These are phyloP conservation scores for Lathyrus oleraceus DNA, from an alignment of 306 rosid species.

Conservation along the genomic window DNA sequence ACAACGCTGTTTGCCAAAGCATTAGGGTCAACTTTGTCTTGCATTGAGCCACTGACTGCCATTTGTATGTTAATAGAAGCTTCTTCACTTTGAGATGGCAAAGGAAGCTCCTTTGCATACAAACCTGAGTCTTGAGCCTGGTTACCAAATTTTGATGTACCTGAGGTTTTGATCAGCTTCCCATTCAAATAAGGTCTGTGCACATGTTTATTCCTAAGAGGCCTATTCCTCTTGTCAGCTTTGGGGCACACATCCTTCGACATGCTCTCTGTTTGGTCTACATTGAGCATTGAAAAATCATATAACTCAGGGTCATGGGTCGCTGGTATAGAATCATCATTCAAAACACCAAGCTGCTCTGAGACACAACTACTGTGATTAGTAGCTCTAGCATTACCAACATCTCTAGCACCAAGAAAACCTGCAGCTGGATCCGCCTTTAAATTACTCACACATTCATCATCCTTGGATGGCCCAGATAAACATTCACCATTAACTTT, in stretches of 20 bases:
- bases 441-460: neutral
- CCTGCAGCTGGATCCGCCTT: conserved; percentile 2
- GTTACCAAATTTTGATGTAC: conserved; percentile 32
- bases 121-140: conserved; percentile 12
- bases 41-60: conserved; percentile 9
- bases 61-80: conserved; percentile 21
- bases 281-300: conserved; percentile 26
- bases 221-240: conserved; percentile 23
- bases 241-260: conserved; percentile 5
- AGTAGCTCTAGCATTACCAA: conserved; percentile 17
- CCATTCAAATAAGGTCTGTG: conserved; percentile 53
- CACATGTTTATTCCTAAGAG: conserved; percentile 44
- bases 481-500: conserved; percentile 20
- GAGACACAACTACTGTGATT: conserved; percentile 18
- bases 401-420: conserved; percentile 25
- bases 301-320: conserved; percentile 40
- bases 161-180: conserved; percentile 69
- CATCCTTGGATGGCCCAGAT: conserved; percentile 27
- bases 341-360: conserved; percentile 17
- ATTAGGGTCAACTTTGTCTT: conserved; percentile 33
- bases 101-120: conserved; percentile 20
- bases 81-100: conserved; percentile 33
- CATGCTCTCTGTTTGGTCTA: conserved; percentile 18
- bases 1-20: conserved; percentile 5
- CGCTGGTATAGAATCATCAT: conserved; percentile 29